Base-by-base conservation (phyloP, 2,329 filamentous ascomycete genomes). In the Penicillium sp. region DNA sequence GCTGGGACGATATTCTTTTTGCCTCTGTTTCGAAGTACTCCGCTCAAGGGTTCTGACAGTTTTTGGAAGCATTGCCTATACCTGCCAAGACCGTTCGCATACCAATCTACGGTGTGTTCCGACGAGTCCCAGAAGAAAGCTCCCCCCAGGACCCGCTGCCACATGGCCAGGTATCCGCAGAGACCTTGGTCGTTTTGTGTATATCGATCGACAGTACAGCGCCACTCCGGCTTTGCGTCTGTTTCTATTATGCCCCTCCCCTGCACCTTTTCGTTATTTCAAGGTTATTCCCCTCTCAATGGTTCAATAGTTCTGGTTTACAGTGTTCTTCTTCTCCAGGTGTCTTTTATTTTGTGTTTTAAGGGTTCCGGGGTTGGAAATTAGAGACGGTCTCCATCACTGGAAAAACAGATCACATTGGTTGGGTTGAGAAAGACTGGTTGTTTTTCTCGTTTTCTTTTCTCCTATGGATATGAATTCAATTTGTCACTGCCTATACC, bases 361-460 rank as follows among this genome's bases (percentile, higher is more conserved):
- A 49, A 51, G 53, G 58, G 49, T 57, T 60, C 58, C 45, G 53
- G 60, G 60, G 53, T 62, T 60, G 61, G 57, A 55, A 54, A 50
- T 56, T 65, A 64, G 60, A 67, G 57, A 50, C 58, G 60, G 53
- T 58, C 56, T 61, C 62, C 63, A 64, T 68, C 66, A 63, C 61
- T 68, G 66, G 66, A 67, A 68, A 64, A 66, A 65, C 52, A 56
- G 52, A 58, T 55, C 45, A 47, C 49, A 39, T 44, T 49, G 52
- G 49, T n/a, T 50, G 12, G 29, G 45, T 54, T 49, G 49, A 52
- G 53, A 45, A 53, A 58, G 49, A 52, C 47, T 54, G 54, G 50
- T 55, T 55, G 27, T 42, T 48, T 47, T 48, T 33, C 20, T 37
- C 38, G 46, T 28, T 9, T 28, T 37, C 35, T 47, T 28, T 9